phyloP scores from a whole-genome alignment of 495 filamentous ascomycete species.

The Astrothelium macrocarpum region DNA sequence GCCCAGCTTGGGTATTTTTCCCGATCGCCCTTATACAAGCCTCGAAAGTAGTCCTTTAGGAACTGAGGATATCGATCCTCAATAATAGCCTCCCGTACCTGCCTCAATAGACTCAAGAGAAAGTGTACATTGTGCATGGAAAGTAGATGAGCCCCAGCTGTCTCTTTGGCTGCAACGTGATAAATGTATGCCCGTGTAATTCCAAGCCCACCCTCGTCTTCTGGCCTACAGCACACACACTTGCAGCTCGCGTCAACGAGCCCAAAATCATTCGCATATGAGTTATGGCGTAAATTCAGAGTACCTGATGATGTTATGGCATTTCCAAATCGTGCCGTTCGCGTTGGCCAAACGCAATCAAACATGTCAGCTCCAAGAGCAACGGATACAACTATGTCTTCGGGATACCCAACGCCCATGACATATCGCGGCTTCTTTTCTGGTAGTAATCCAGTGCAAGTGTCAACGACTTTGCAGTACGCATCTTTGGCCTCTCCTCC shows the following conservation, averaged over 20 bases:
- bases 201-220: constrained; percentile 61
- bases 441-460: constrained; percentile 76
- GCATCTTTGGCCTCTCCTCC: constrained; percentile 69
- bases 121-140: constrained; percentile 95
- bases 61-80: constrained; percentile 75
- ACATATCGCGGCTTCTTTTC: constrained; percentile 92
- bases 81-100: constrained; percentile 66
- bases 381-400: constrained; percentile 83
- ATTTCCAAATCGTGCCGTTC: constrained; percentile 91
- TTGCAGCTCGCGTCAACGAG: constrained; percentile 74
- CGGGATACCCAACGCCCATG: constrained; percentile 96
- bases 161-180: constrained; percentile 88
- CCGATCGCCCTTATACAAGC: constrained; percentile 58
- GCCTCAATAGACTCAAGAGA: constrained; percentile 70
- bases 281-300: constrained; percentile 70
- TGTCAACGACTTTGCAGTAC: constrained; percentile 57
- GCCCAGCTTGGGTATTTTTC: constrained; percentile 72
- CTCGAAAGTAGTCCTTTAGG: constrained; percentile 63
- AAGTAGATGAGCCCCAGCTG: constrained; percentile 85
- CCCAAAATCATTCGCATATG: constrained; percentile 66
- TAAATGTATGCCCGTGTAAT: constrained; percentile 84
- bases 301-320: constrained; percentile 74
- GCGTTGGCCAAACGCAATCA: constrained; percentile 97
- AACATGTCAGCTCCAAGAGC: constrained; percentile 98
- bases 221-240: constrained; percentile 66